Evolutionary conservation across 1,139 yeast species (phyloP).

Genomic region (Petasospora rhodanensis): DNA sequence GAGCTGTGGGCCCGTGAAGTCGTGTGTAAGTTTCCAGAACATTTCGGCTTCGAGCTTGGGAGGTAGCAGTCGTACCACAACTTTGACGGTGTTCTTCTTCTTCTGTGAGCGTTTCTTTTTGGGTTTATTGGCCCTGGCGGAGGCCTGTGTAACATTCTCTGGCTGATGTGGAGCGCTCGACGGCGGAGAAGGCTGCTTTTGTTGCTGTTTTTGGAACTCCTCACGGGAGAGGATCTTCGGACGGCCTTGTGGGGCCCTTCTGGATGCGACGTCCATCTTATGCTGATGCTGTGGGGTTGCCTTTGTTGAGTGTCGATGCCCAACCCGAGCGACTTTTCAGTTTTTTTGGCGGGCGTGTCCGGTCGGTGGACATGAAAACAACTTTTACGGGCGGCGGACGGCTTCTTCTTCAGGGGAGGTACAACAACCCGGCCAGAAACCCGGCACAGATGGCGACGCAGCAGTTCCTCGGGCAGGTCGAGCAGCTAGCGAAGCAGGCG

Average conservation of each 20-base stretch:
- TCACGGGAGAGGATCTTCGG: conserved; percentile 6
- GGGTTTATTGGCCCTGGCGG: not conserved
- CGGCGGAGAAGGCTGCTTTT: too few species aligned
- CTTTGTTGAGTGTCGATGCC: not conserved
- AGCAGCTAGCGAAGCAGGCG: too few species aligned
- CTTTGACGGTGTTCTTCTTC: conserved; percentile 13
- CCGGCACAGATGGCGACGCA: conserved; percentile 1
- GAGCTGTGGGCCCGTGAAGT: conserved; percentile 2
- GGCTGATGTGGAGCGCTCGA: conserved; percentile 1
- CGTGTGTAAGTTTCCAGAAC: conserved; percentile 14
- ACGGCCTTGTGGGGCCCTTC: conserved; percentile 7
- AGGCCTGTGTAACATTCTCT: too few species aligned
- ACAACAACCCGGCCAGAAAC: too few species aligned
- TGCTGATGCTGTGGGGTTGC: not conserved
- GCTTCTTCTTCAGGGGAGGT: too few species aligned
- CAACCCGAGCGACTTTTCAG: too few species aligned
- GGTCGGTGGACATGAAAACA: too few species aligned
- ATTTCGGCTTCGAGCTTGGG: conserved; percentile 17
- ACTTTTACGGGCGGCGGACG: too few species aligned
- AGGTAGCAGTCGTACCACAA: conserved; percentile 23
- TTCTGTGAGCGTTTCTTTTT: conserved; percentile 1
- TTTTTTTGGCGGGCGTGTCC: too few species aligned
- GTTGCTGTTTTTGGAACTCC: conserved; percentile 7
- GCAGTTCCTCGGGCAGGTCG: conserved; percentile 1
- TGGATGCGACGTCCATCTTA: conserved; percentile 8